These are phyloP conservation scores for Russula dissimulans DNA, from an alignment of 768 basidiomycete genomes.

Conservation along the genomic window DNA sequence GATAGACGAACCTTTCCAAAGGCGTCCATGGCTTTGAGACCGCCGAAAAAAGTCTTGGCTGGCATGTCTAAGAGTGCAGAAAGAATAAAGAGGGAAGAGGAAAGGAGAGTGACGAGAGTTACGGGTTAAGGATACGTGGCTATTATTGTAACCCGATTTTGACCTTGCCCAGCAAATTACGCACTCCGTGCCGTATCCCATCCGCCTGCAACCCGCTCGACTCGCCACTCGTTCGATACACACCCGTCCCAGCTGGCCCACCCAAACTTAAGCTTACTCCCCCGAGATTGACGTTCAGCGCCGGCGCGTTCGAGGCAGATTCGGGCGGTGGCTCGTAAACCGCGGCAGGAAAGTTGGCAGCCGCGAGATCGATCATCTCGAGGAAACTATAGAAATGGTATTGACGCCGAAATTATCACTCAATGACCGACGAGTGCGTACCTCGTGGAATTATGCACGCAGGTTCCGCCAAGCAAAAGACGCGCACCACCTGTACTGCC, in stretches of 20 bases:
- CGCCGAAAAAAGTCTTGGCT: slow-evolving; percentile 66
- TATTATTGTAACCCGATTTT: slow-evolving; percentile 35
- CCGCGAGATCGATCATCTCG: slow-evolving; percentile 77
- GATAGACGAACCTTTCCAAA: slow-evolving; percentile 82
- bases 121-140: background rate
- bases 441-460: slow-evolving; percentile 91
- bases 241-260: slow-evolving; percentile 72
- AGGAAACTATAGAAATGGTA: slow-evolving; percentile 49
- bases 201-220: slow-evolving; percentile 67
- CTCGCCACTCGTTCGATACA: slow-evolving; percentile 76
- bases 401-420: background rate
- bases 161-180: slow-evolving; percentile 81
- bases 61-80: slow-evolving; percentile 33
- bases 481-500: slow-evolving; percentile 55
- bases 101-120: background rate
- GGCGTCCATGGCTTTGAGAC: slow-evolving; percentile 90
- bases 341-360: slow-evolving; percentile 47
- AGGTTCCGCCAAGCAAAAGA: slow-evolving; percentile 87
- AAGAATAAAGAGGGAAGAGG: slow-evolving; percentile 5
- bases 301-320: slow-evolving; percentile 60
- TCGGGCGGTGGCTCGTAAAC: slow-evolving; percentile 74
- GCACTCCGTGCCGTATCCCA: slow-evolving; percentile 81
- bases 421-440: slow-evolving; percentile 28
- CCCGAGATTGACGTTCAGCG: slow-evolving; percentile 86
- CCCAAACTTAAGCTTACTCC: slow-evolving; percentile 91